Base-by-base conservation (phyloP, 805 yeast genomes). In the Ascoidea tarda region DNA sequence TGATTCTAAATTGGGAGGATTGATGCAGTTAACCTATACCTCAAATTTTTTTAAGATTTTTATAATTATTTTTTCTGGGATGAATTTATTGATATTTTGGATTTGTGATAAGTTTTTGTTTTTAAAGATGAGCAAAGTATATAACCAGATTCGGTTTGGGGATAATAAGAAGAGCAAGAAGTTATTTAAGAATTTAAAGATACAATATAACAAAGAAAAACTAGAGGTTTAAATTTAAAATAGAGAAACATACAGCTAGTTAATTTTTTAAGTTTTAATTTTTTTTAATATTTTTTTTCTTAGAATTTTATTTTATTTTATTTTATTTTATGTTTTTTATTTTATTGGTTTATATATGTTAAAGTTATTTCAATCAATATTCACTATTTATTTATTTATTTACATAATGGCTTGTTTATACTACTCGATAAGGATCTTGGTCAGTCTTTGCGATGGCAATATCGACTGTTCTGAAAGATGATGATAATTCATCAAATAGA, bases 1-100 rank as follows among this genome's bases (percentile, higher is more conserved):
- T 4, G 70, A 73, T 10, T 70, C 82, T 0, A 64, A 72, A 63
- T 63, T 83, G 56, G 96, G 91, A 1, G 64, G 71, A 2, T 67
- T 87, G 56, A 82, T 93, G 79, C 93, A 89, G 61, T 69, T 93
- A 59, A 85, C 96, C 0, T 66, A 73, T 53, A 71, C 84, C 38
- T 70, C 86, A 0, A 49, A 54, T 2, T 57, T 63, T 5, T 80
- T 83, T 63, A 82, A 81, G 59, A 47, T 68, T 16, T 60, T 72
- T n/a, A 71, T 88, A n/a, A 46, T 78, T 12, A 46, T 69, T 0
- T 60, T 73, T 44, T 78, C 81, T 0, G 53, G 66, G 0, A 48
- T 73, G 16, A 87, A 88, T 62, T 76, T 79, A 49, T 68, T 62
- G 1, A 66, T 69, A 0, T 65, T 82, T 65, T 62, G 70, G 57